Base-by-base conservation (phyloP, 768 basidiomycete genomes). In the Mycena amicta region DNA sequence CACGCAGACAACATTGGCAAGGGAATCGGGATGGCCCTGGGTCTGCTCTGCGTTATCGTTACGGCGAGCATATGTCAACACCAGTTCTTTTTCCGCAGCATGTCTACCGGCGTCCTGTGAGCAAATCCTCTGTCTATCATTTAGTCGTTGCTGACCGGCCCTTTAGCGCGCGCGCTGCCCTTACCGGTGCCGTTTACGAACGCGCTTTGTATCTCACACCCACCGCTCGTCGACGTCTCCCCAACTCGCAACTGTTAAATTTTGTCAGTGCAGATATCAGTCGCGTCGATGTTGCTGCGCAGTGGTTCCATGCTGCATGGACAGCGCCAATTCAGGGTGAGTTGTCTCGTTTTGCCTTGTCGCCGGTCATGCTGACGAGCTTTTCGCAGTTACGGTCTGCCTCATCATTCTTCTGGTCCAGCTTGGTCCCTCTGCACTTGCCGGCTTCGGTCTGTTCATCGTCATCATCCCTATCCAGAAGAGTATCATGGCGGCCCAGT, bases 1-100 rank as follows among this genome's bases (percentile, higher is more conserved):
- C 65, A 67, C 4, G 51, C 61, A 12, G 76, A 77, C 1, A 75
- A 62, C 60, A 66, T 87, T 46, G 87, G 85, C 1, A 70, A 75
- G 13, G 88, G 88, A 1, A 74, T 87, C 31, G 87, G 73, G 23
- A 80, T 86, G 81, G 84, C 80, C 26, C 74, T 83, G 26, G 86
- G 82, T 4, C 74, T 86, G 1, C 82, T 82, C 65, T 71, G 66
- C 50, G 62, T 80, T 50, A 83, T 78, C 15, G 75, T 88, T 51
- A 64, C 72, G 5, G 71, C 85, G 0, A 85, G 84, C 61, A 68
- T 92, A 31, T 77, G 78, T 45, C 79, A 85, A 45, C 86, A 92
- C 67, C 88, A 86, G 80, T 90, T 88, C 74, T 90, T 91, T 76
- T 86, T 85, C 79, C 79, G 85, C 46, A 84, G 85, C 2, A 88